phyloP scores from a whole-genome alignment of 306 rosid genomes.

The Senna tora region DNA sequence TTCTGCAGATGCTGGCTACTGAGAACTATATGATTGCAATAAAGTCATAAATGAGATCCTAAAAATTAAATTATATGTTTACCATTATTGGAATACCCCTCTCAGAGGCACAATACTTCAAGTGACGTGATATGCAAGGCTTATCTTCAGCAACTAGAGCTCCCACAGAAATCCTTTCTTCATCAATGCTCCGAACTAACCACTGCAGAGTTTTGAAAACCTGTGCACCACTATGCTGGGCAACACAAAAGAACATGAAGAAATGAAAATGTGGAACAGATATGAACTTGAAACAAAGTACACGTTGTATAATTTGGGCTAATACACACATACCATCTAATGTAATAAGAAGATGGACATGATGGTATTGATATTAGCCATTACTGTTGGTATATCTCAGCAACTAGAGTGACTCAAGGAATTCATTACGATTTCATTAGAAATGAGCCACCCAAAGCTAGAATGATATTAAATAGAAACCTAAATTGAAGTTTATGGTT shows the following conservation, averaged over 20 bases:
- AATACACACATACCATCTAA: not conserved
- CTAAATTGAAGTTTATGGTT: not conserved
- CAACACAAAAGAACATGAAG: constrained; percentile 20
- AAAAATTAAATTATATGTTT: constrained; percentile 29
- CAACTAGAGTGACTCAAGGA: not conserved
- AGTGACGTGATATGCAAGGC: constrained; percentile 66
- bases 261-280: not conserved
- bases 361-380: constrained; percentile 8
- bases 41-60: not conserved
- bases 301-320: not conserved
- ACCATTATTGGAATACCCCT: constrained; percentile 65
- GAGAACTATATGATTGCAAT: not conserved
- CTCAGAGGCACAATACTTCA: constrained; percentile 75
- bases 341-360: constrained; percentile 15
- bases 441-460: constrained; percentile 17
- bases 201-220: constrained; percentile 74
- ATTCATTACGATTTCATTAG: not conserved
- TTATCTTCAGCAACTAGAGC: constrained; percentile 65
- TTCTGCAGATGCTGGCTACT: not conserved
- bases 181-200: constrained; percentile 54
- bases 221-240: constrained; percentile 82
- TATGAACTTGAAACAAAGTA: constrained; percentile 23
- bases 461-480: constrained; percentile 4
- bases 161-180: constrained; percentile 51
- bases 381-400: constrained; percentile 14